Evolutionary conservation across 768 basidiomycete genomes (phyloP), one percentile per base, ranked within the genome.

Genomic region (Calocera cornea): DNA sequence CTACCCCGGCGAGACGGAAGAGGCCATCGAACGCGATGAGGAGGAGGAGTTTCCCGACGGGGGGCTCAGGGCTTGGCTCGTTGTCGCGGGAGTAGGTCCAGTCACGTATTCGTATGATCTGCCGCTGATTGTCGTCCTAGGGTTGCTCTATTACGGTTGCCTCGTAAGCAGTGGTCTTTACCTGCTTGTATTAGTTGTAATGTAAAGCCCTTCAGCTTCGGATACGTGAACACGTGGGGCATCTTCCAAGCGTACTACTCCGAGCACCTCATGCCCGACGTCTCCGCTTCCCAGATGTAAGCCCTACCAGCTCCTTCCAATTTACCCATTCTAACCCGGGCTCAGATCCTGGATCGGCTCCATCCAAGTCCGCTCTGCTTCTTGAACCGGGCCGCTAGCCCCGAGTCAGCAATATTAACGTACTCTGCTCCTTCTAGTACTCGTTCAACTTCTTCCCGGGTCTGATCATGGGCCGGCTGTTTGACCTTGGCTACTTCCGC

Each of bases 261-360:
- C 70, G 75, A 80, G 36, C 80, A 77, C 1, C 22, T 87, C 2
- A 78, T 90, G 29, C 75, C 72, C 0, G 70, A 80, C 33, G 78
- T 80, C 0, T 79, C 82, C 3, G 80, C 87, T 2, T 90, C 88
- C 14, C 80, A 75, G n/a, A 89, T 89, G 87, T 87, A 73, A 68
- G 82, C 14, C 17, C 2, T 19, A 2, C 0, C 34, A 14, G 41
- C 12, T n/a, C 44, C 54, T 22, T 69, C 69, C 49, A 41, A 60
- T 65, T 68, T 70, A 67, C 73, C 73, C 16, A 70, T 71, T 69
- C 40, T n/a, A 16, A 7, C 33, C 64, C 68, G 64, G n/a, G 27
- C 22, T 2, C 68, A 89, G 88, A 50, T 83, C 88, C 47, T 91
- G 88, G 89, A 90, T 91, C 36, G 89, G 89, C 3, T 90, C 89